phyloP scores from a whole-genome alignment of 345 rosid genomes.

The Eutrema japonicum region DNA sequence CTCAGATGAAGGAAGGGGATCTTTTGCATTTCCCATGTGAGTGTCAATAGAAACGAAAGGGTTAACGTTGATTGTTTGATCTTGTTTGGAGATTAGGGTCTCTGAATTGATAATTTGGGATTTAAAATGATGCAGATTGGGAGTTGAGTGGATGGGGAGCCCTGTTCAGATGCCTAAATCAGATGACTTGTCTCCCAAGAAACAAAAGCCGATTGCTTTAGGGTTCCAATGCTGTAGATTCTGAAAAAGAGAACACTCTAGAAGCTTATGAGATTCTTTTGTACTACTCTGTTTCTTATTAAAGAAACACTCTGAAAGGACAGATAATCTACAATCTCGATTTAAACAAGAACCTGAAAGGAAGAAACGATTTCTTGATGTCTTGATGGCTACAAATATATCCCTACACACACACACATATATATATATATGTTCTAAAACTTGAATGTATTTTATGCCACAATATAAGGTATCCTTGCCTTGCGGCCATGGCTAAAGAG shows the following conservation, averaged over 20 bases:
- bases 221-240: constrained; percentile 67
- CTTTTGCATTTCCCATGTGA: constrained; percentile 81
- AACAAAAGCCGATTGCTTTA: constrained; percentile 48
- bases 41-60: constrained; percentile 26
- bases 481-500: too few relatives aligned
- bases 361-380: constrained; percentile 3
- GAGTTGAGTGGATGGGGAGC: constrained; percentile 72
- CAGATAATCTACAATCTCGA: background rate
- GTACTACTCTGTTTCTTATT: constrained; percentile 19
- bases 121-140: constrained; percentile 54
- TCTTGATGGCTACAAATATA: constrained; percentile 10
- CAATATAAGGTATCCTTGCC: too few relatives aligned
- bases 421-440: too few relatives aligned
- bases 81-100: background rate
- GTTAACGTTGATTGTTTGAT: background rate
- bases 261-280: constrained; percentile 18
- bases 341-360: background rate
- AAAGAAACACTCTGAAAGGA: constrained; percentile 8
- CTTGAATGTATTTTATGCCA: too few relatives aligned
- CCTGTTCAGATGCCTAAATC: constrained; percentile 75
- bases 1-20: constrained; percentile 62
- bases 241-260: background rate
- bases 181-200: constrained; percentile 53
- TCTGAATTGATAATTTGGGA: background rate
- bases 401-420: background rate